Evolutionary conservation across 352 stramenopile genomes (phyloP), one percentile per base, ranked within the genome.

Genomic region (Phytophthora hybrid): DNA sequence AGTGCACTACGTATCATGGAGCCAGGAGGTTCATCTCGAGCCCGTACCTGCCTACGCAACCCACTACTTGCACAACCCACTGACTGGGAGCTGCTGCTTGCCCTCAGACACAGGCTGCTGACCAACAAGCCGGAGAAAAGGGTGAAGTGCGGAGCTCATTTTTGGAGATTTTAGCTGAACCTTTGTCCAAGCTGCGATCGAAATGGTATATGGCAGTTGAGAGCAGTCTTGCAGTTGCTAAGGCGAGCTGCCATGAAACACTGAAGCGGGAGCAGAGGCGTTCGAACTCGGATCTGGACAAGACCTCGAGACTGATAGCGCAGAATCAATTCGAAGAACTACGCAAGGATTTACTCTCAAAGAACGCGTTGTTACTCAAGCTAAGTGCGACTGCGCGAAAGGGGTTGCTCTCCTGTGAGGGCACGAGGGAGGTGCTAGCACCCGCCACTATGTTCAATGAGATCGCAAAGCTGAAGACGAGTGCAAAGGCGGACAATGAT

Each of bases 281-380:
- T 19, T 49, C 41, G 14, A 53, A 53, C 8, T 53, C 46, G 18
- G 46, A 53, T 29, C 51, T 57, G 51, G 51, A 57, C 19, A 57
- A 31, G 13, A 14, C 4, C 51, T 57, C 23, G 21, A 34, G 14
- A 57, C 21, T 5, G 23, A 57, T 57, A 9, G n/a, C 37, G 13
- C 10, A 57, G 34, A 57, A n/a, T 0, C 21, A 34, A 34, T 57
- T 57, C n/a, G 21, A 19, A 1, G 1, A 57, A 14, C n/a, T 57
- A 11, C 51, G 51, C 10, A 18, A 56, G 51, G 18, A 16, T n/a
- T 56, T 56, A 34, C 9, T 18, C 4, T 5, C 51, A n/a, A 56
- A 56, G 23, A 34, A 21, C 9, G 51, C 10, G 10, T 6, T 56
- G 21, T 23, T 56, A 7, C 7, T 56, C 5, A 56, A 18, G 23